These are phyloP conservation scores for Talaromyces atroroseus DNA, from an alignment of 2,329 filamentous ascomycete genomes.

Conservation along the genomic window DNA sequence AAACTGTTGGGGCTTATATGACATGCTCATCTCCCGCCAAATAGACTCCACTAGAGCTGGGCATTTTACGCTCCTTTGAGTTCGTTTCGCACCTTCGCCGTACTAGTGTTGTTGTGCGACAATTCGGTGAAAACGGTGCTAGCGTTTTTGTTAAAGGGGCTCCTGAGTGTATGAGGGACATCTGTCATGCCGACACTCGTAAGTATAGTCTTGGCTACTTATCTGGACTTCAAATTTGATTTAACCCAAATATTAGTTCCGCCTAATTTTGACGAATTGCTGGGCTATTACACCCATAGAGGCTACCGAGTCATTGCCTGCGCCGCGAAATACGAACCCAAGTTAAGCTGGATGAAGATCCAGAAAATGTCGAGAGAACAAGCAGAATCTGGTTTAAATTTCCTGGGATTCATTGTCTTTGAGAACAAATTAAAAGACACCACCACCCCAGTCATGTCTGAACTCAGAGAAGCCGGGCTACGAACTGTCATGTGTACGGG, in stretches of 20 bases:
- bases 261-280: constrained; percentile 78
- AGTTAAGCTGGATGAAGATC: constrained; percentile 86
- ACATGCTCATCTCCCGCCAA: not conserved
- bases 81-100: constrained; percentile 89
- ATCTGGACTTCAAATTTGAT: not conserved
- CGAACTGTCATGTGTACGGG: constrained; percentile 94
- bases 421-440: constrained; percentile 96
- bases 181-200: constrained; percentile 78
- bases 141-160: constrained; percentile 94
- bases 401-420: constrained; percentile 95
- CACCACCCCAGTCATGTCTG: constrained; percentile 73
- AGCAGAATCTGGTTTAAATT: constrained; percentile 76
- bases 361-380: constrained; percentile 88
- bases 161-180: constrained; percentile 92
- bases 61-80: constrained; percentile 86
- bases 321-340: constrained; percentile 79
- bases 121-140: constrained; percentile 77
- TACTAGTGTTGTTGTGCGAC: constrained; percentile 85
- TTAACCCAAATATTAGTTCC: constrained; percentile 54
- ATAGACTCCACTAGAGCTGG: constrained; percentile 65
- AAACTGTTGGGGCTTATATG: not conserved
- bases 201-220: constrained; percentile 30
- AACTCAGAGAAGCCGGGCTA: constrained; percentile 77
- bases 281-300: constrained; percentile 88
- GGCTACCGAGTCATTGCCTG: constrained; percentile 96